Evolutionary conservation across 2,329 filamentous ascomycete species (phyloP), one percentile per base, ranked within the genome.

Genomic region (Xylariales sp.): DNA sequence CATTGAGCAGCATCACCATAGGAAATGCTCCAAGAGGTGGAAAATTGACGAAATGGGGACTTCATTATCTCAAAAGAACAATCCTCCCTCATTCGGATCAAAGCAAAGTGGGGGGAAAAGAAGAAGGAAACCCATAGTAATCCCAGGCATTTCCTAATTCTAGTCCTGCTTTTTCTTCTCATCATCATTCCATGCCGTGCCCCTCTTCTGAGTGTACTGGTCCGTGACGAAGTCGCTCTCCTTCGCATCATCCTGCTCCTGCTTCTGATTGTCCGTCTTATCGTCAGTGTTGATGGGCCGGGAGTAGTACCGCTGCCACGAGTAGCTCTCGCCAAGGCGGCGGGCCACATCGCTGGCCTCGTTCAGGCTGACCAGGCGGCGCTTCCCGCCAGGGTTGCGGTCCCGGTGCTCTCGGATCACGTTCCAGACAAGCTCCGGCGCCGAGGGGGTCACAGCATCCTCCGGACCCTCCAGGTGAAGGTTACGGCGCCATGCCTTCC

Each of bases 301-400:
- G 27, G 38, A 40, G 24, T 45, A 48, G 32, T 57, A 55, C 5
- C 54, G 47, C 37, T 53, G 47, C 47, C 46, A 47, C 12, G 47
- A 51, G 46, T 71, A 66, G 51, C 59, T 70, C 55, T 78, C 73
- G 40, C 73, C 71, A 12, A 79, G 57, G 19, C 75, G 60, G 52
- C 66, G 72, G 29, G 75, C 74, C 46, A 79, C 75, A 49, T 80
- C 74, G 49, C 76, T 78, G 34, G 74, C 74, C 50, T 78, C 72
- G 50, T 70, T 66, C 33, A 78, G 60, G 43, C 67, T 74, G 34
- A 76, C 72, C 13, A 79, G 65, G 4, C 66, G 66, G 19, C 75
- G 67, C 46, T 63, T 65, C n/a, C n/a, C n/a, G 21, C 53, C 59
- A 19, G 57, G 52, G 17, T 42, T 35, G 25, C 50, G 45, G 13